These are phyloP conservation scores for Lipomyces yamadae DNA, from an alignment of 805 yeast genomes.

Conservation along the genomic window DNA sequence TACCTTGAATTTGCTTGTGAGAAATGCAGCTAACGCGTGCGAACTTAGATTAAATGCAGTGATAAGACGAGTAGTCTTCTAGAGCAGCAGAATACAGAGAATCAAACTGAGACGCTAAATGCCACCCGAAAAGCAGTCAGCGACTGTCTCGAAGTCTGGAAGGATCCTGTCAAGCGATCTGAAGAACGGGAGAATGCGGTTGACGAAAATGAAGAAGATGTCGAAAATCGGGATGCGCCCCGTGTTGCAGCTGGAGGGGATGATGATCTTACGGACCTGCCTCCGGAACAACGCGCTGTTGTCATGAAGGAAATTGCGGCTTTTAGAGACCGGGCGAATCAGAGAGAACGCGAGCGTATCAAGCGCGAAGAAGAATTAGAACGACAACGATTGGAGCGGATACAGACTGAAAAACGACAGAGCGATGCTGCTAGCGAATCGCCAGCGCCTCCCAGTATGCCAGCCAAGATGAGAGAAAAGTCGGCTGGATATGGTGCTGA, in stretches of 20 bases:
- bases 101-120: neutral
- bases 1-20: neutral
- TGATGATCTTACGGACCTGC: conserved; percentile 37
- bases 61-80: conserved; percentile 19
- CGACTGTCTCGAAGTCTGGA: conserved; percentile 23
- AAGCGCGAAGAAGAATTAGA: conserved; percentile 34
- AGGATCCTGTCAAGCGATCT: conserved; percentile 22
- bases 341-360: conserved; percentile 35
- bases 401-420: conserved; percentile 24
- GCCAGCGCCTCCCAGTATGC: conserved; percentile 15
- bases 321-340: conserved; percentile 36
- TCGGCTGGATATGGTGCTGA: conserved; percentile 15
- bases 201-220: conserved; percentile 4
- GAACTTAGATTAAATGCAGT: conserved; percentile 9
- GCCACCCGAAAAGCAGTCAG: conserved; percentile 1
- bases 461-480: conserved; percentile 14
- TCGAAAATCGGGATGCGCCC: neutral
- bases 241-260: conserved; percentile 20
- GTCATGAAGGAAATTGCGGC: conserved; percentile 33
- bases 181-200: conserved; percentile 11
- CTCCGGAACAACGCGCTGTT: conserved; percentile 34
- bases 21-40: neutral
- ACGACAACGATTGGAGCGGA: conserved; percentile 20
- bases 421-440: conserved; percentile 11
- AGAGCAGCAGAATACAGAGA: neutral